phyloP scores from a whole-genome alignment of 495 filamentous ascomycete genomes.

The Tetracladium setigerum region DNA sequence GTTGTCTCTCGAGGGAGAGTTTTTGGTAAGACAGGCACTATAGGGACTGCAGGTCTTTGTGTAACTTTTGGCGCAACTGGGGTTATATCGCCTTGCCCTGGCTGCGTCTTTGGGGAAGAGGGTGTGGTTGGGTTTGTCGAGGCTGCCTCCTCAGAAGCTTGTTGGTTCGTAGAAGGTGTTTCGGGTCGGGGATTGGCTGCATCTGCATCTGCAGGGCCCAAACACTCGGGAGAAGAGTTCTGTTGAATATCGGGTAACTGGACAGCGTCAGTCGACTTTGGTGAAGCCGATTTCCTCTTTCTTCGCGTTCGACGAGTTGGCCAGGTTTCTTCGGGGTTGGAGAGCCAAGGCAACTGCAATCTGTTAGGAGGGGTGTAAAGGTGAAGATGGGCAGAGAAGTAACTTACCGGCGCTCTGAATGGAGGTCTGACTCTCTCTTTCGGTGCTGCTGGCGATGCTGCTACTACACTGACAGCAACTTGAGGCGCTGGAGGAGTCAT shows the following conservation, averaged over 20 bases:
- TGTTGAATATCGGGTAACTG: conserved; percentile 20
- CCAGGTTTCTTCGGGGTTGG: conserved; percentile 57
- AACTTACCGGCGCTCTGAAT: conserved; percentile 61
- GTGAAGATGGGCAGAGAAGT: background rate
- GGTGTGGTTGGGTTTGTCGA: conserved; percentile 66
- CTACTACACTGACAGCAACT: conserved; percentile 7
- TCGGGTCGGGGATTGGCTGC: conserved; percentile 46
- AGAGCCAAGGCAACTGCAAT: conserved; percentile 74
- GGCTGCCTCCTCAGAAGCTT: conserved; percentile 45
- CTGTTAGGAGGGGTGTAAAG: conserved; percentile 6
- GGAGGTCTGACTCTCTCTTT: conserved; percentile 22
- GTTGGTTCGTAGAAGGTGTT: conserved; percentile 59
- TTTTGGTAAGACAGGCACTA: conserved; percentile 62
- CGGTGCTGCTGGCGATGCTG: conserved; percentile 7
- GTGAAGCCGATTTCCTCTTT: conserved; percentile 21
- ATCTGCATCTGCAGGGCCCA: conserved; percentile 25
- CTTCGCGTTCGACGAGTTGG: conserved; percentile 40
- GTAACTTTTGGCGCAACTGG: conserved; percentile 14
- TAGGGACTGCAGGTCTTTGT: conserved; percentile 28
- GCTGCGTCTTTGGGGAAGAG: conserved; percentile 45
- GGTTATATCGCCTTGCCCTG: conserved; percentile 36
- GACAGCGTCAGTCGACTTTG: conserved; percentile 18
- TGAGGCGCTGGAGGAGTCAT: conserved; percentile 31
- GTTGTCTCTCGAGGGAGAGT: conserved; percentile 27
- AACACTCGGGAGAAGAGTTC: conserved; percentile 26